Evolutionary conservation across 805 yeast genomes (phyloP).

Genomic region (Candida jianshihensis): DNA sequence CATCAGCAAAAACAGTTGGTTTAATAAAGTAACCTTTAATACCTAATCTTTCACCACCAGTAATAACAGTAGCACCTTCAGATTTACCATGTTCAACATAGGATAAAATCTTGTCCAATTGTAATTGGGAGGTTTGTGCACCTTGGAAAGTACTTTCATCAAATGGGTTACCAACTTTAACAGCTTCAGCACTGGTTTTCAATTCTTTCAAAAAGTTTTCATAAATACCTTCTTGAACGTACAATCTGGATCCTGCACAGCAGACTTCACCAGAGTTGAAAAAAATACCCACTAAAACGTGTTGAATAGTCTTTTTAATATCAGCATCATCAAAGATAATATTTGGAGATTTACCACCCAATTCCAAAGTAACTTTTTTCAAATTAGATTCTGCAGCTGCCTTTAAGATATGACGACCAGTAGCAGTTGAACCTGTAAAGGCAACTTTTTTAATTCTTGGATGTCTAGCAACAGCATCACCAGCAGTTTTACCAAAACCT

Average conservation of each 20-base stretch:
- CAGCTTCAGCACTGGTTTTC: slow-evolving; percentile 34
- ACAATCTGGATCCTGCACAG: slow-evolving; percentile 83
- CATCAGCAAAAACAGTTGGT: slow-evolving; percentile 84
- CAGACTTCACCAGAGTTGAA: slow-evolving; percentile 89
- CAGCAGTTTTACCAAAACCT: slow-evolving; percentile 79
- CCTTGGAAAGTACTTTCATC: slow-evolving; percentile 61
- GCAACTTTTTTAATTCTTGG: slow-evolving; percentile 80
- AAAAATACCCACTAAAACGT: slow-evolving; percentile 67
- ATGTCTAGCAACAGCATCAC: slow-evolving; percentile 70
- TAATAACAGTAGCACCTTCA: slow-evolving; percentile 60
- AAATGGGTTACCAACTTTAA: slow-evolving; percentile 74
- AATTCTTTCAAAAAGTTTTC: slow-evolving; percentile 57
- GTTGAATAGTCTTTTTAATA: slow-evolving; percentile 52
- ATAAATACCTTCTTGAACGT: slow-evolving; percentile 65
- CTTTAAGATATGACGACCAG: slow-evolving; percentile 66
- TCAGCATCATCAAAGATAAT: slow-evolving; percentile 73
- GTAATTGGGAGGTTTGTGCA: slow-evolving; percentile 62
- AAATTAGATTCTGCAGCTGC: slow-evolving; percentile 62
- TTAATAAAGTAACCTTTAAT: slow-evolving; percentile 60
- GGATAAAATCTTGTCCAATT: slow-evolving; percentile 53
- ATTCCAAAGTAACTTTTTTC: slow-evolving; percentile 73
- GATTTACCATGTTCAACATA: slow-evolving; percentile 56
- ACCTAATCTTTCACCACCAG: slow-evolving; percentile 75
- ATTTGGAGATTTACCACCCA: slow-evolving; percentile 86
- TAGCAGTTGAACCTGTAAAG: slow-evolving; percentile 88